Conservation (phyloP, 257 asterid genomes). For the Rhazya stricta region DNA sequence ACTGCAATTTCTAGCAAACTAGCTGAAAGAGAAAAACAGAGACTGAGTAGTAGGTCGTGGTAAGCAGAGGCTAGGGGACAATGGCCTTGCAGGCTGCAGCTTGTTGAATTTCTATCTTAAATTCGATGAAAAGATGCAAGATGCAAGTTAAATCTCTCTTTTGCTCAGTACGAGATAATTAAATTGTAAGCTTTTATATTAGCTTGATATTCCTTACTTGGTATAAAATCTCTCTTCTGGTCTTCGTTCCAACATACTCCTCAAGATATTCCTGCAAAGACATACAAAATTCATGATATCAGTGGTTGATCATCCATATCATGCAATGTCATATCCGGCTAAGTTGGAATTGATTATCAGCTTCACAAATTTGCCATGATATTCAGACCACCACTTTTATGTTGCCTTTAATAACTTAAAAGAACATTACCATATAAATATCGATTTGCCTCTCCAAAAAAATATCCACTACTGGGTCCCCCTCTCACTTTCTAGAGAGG, state of each 20-base stretch:
- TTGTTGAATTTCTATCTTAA: neutral
- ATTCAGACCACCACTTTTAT: neutral
- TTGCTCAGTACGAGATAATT: neutral
- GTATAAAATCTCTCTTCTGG: constrained; percentile 77
- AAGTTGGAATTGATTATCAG: neutral
- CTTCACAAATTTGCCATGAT: neutral
- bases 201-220: constrained; percentile 51
- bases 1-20: neutral
- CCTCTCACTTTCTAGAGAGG: neutral
- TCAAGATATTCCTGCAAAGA: constrained; percentile 78
- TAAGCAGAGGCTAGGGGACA: neutral
- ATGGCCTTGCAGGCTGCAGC: neutral
- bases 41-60: neutral
- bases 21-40: neutral
- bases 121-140: neutral
- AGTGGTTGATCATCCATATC: no score
- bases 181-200: neutral
- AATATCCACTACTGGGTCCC: neutral
- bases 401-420: neutral
- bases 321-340: neutral
- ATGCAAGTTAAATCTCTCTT: neutral
- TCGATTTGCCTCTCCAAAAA: neutral
- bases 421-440: neutral
- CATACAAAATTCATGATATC: constrained; percentile 8
- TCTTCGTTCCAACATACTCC: constrained; percentile 64